Conservation (phyloP, 208 protist species). For the Zelonia costaricensis region DNA sequence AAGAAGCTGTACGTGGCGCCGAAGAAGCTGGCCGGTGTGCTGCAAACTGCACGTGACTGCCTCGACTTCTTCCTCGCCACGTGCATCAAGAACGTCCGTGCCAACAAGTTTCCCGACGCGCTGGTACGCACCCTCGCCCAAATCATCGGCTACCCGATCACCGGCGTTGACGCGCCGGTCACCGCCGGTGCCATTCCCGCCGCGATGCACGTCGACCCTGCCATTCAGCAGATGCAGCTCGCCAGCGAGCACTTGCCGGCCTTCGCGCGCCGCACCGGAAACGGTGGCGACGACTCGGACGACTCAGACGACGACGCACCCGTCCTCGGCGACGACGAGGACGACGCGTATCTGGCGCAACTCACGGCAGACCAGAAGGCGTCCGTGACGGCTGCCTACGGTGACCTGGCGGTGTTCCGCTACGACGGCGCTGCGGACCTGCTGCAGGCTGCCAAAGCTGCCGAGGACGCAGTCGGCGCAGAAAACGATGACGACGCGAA, state of each 20-base stretch:
- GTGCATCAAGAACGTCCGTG: constrained; percentile 72
- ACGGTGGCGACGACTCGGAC: constrained; percentile 17
- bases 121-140: constrained; percentile 53
- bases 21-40: constrained; percentile 38
- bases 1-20: constrained; percentile 81
- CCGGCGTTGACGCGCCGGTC: constrained; percentile 11
- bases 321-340: constrained; percentile 29
- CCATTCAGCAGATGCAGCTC: constrained; percentile 21
- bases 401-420: constrained; percentile 73
- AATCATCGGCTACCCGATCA: constrained; percentile 63
- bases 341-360: constrained; percentile 35
- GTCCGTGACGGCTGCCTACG: constrained; percentile 48
- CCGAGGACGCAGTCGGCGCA: constrained; percentile 2
- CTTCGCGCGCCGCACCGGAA: constrained; percentile 34
- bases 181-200: not conserved
- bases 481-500: constrained; percentile 1
- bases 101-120: constrained; percentile 69
- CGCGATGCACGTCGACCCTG: constrained; percentile 16
- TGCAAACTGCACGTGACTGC: constrained; percentile 70
- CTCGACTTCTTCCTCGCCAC: constrained; percentile 89
- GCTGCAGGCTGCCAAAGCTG: constrained; percentile 24
- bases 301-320: constrained; percentile 27
- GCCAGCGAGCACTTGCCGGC: constrained; percentile 22
- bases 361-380: constrained; percentile 58
- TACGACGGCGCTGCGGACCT: constrained; percentile 22